Evolutionary conservation across 2,329 filamentous ascomycete species (phyloP), one percentile per base, ranked within the genome.

Genomic region (Aphanocladium album): DNA sequence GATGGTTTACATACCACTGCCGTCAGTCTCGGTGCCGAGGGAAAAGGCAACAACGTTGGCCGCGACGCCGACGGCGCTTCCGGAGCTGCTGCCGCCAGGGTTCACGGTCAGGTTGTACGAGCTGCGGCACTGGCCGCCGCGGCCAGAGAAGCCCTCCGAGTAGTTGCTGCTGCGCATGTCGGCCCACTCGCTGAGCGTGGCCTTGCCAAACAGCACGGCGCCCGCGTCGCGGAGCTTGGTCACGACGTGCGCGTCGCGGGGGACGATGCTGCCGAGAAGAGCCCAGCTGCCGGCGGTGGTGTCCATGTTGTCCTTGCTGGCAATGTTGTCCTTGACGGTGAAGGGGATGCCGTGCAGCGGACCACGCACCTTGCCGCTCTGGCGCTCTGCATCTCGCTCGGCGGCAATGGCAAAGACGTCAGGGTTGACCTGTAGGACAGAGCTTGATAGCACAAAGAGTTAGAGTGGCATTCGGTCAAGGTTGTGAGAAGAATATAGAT

Each of bases 261-360:
- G 87, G 0, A 89, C 84, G 0, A 86, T 74, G 50, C 79, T 85
- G 1, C 88, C 89, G 1, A 89, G 71, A 0, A 92, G 78, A 19
- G 85, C 85, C 80, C 79, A 87, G 67, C 81, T 85, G 0, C 89
- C 89, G 0, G 89, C 88, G 0, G 89, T 91, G 0, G 89, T 92
- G 69, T 91, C 82, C 80, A 92, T 83, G 56, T 81, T 81, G 69
- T 91, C 89, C 64, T 84, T 85, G 9, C 82, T 85, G 25, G 80
- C 86, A 59, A 90, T 88, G 68, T 88, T 89, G 69, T 92, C 89
- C 72, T 92, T 92, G 64, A 91, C 83, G 2, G 88, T 77, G 69
- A 89, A 89, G 0, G 89, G 89, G 47, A 93, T 89, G 3, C 89
- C 89, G 69, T 92, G 89, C 1, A 93, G 78, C 1, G 84, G 84